Evolutionary conservation across 805 yeast genomes (phyloP).

Genomic region (Starmerella etchellsii): DNA sequence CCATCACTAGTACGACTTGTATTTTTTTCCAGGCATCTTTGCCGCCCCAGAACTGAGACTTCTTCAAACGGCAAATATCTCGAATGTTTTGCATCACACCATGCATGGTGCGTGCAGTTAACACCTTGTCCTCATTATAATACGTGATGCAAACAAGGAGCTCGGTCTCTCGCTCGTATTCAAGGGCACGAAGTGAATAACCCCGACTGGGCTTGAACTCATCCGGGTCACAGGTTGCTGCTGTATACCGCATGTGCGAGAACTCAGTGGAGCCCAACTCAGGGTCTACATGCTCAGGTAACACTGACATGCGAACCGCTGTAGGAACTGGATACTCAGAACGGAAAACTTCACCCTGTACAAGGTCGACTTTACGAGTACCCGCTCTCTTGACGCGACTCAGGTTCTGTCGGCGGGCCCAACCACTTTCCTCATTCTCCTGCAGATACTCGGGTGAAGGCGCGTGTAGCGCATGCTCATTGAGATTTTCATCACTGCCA

Average conservation of each 20-base stretch:
- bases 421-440: conserved; percentile 11
- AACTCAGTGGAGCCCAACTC: conserved; percentile 38
- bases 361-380: conserved; percentile 30
- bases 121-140: conserved; percentile 53
- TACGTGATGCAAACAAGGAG: conserved; percentile 50
- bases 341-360: conserved; percentile 27
- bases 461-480: not conserved
- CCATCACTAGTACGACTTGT: conserved; percentile 50
- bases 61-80: conserved; percentile 40
- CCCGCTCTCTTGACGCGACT: conserved; percentile 24
- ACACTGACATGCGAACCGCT: conserved; percentile 29
- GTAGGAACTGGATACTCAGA: conserved; percentile 32
- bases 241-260: conserved; percentile 48
- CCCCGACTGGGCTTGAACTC: conserved; percentile 42
- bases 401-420: conserved; percentile 26
- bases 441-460: not conserved
- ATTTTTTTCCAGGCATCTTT: conserved; percentile 52
- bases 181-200: conserved; percentile 43
- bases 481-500: not conserved
- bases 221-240: conserved; percentile 60
- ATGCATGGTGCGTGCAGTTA: conserved; percentile 48
- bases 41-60: conserved; percentile 35
- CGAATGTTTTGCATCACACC: conserved; percentile 54
- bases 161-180: conserved; percentile 48
- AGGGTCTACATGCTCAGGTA: conserved; percentile 32